These are phyloP conservation scores for Talaromyces liani DNA, from an alignment of 495 filamentous ascomycete genomes.

Conservation along the genomic window DNA sequence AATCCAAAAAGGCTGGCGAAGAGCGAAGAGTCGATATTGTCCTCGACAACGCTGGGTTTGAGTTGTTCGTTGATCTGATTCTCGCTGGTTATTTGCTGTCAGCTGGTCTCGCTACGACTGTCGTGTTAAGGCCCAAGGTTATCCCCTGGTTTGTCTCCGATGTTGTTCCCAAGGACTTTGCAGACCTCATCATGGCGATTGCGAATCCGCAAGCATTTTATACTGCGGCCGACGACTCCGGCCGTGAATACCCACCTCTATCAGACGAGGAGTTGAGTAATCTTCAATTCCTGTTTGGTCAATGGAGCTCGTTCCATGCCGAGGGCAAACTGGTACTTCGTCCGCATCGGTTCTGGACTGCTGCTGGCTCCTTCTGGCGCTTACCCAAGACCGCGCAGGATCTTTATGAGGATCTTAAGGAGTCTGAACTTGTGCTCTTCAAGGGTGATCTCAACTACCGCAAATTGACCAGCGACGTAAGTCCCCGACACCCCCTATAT, in stretches of 20 bases:
- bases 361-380: conserved; percentile 77
- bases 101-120: conserved; percentile 69
- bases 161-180: conserved; percentile 79
- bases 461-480: conserved; percentile 82
- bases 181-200: conserved; percentile 68
- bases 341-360: conserved; percentile 85
- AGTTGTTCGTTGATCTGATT: conserved; percentile 89
- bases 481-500: too few relatives aligned
- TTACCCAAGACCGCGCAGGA: conserved; percentile 59
- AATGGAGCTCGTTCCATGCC: conserved; percentile 71
- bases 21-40: conserved; percentile 81
- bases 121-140: conserved; percentile 88
- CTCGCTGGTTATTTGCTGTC: conserved; percentile 83
- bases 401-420: conserved; percentile 70
- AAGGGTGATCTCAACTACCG: conserved; percentile 97
- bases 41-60: conserved; percentile 93
- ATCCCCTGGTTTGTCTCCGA: conserved; percentile 99
- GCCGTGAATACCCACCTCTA: conserved; percentile 48
- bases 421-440: conserved; percentile 85
- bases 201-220: conserved; percentile 70
- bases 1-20: conserved; percentile 36
- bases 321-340: conserved; percentile 76
- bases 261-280: conserved; percentile 58
- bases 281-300: conserved; percentile 66
- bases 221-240: conserved; percentile 59